Conservation (phyloP, 805 yeast genomes). For the Yueomyces sinensis region DNA sequence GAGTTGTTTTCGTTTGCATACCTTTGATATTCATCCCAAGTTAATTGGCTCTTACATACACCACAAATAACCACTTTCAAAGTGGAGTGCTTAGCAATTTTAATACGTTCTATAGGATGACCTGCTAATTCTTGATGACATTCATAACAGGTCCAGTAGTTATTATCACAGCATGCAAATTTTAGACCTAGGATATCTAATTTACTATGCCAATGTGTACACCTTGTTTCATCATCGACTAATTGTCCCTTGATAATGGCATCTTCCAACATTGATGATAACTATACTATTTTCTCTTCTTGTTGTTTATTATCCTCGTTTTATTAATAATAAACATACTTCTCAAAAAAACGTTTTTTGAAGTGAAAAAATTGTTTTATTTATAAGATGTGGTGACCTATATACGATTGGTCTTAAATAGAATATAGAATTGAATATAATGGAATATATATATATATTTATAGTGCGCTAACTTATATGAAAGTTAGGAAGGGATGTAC, state of each 20-base stretch:
- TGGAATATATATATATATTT: too few species aligned
- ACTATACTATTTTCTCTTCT: too few species aligned
- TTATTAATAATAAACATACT: too few species aligned
- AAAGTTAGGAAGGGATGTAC: too few species aligned
- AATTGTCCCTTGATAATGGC: neutral
- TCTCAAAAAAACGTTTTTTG: too few species aligned
- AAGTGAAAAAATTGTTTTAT: too few species aligned
- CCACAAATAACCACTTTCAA: slow-evolving; percentile 20
- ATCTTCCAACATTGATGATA: too few species aligned
- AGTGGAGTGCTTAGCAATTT: slow-evolving; percentile 2
- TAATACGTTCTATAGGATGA: slow-evolving; percentile 10
- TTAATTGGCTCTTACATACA: slow-evolving; percentile 15
- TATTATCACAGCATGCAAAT: slow-evolving; percentile 15
- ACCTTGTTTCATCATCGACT: slow-evolving; percentile 18
- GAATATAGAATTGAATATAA: neutral
- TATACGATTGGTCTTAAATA: too few species aligned
- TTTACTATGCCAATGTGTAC: slow-evolving; percentile 22
- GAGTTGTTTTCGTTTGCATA: too few species aligned
- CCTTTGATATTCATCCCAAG: slow-evolving; percentile 13
- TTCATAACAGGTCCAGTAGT: slow-evolving; percentile 20
- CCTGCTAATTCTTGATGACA: slow-evolving; percentile 15
- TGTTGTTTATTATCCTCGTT: too few species aligned
- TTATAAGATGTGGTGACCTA: too few species aligned
- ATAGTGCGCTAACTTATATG: too few species aligned
- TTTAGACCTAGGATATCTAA: slow-evolving; percentile 21